These are phyloP conservation scores for Cercophora samala DNA, from an alignment of 495 filamentous ascomycete genomes.

Conservation along the genomic window DNA sequence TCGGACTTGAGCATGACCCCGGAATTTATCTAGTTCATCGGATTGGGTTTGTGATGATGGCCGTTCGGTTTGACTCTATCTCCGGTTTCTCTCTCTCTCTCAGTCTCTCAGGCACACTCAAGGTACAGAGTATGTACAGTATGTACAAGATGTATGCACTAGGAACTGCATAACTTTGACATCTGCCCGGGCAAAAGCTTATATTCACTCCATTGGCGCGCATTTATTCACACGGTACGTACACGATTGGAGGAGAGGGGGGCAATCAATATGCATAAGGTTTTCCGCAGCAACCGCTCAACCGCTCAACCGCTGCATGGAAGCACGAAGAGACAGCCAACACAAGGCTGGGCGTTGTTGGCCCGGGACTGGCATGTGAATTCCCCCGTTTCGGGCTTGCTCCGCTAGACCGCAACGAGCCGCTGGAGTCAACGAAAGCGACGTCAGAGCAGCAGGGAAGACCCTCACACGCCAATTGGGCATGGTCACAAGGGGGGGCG, in stretches of 20 bases:
- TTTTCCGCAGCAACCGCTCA: background rate
- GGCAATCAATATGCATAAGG: background rate
- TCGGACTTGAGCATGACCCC: no score
- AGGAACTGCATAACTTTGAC: background rate
- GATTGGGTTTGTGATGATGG: no score
- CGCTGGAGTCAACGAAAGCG: background rate
- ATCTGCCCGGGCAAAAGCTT: background rate
- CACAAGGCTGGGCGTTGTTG: background rate
- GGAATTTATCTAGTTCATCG: no score
- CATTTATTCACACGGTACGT: background rate
- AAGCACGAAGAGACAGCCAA: no score
- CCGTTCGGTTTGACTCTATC: no score
- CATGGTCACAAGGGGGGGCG: constrained; percentile 1
- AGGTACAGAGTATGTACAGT: background rate
- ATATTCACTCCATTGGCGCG: background rate
- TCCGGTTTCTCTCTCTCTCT: background rate
- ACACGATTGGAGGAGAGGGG: background rate
- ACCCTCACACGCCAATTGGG: background rate
- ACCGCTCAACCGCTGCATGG: background rate
- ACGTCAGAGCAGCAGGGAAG: constrained; percentile 12
- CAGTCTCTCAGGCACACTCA: no score
- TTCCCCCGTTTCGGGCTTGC: constrained; percentile 12
- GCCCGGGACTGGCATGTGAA: constrained; percentile 34
- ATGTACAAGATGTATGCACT: background rate
- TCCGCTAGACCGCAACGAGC: constrained; percentile 27